Base-by-base conservation (phyloP, 495 filamentous ascomycete species). In the Xylaria longipes region DNA sequence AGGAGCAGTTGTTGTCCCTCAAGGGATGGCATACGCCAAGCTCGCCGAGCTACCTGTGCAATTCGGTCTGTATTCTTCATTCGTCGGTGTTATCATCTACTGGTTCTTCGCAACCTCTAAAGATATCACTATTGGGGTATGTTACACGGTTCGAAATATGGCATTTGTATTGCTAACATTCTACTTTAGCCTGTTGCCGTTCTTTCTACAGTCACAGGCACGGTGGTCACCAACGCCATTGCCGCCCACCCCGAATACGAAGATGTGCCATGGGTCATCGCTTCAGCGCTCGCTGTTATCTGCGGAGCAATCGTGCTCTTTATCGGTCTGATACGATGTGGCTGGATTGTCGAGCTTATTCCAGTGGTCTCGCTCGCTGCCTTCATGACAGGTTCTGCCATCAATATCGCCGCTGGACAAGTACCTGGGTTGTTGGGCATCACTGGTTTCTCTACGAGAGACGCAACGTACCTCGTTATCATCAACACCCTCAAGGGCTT, bases 31-130 rank as follows among this genome's bases (percentile, higher is more conserved):
- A 2, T 99, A 99, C 81, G 95, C 96, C 31, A 87, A 91, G 73
- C 84, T 99, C 50, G 96, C 96, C 9, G 84, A 89, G 52, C 86
- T 99, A 27, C 83, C 85, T 0, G 88, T 91, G 3, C 86, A 99
- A 77, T 99, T 89, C 76, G 96, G 96, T 64, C 84, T 99, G 0
- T 99, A 99, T 79, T 96, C 95, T 1, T 98, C 95, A 0, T 99
- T 99, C 76, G 97, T 98, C 91, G 96, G 96, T 33, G 95, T 98
- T 5, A 78, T 98, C 71, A 80, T 97, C 61, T 99, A 99, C 75
- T 98, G 96, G 96, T 97, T 98, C 80, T 98, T 99, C 75, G 96
- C 96, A 1, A 99, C 96, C 1, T 98, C 97, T 0, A 99, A 99
- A 78, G 96, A 99, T 81, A 98, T 99, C 77, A 98, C 96, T 9